Conservation (phyloP, 2,329 filamentous ascomycete genomes). For the Hypoxylon sp. region DNA sequence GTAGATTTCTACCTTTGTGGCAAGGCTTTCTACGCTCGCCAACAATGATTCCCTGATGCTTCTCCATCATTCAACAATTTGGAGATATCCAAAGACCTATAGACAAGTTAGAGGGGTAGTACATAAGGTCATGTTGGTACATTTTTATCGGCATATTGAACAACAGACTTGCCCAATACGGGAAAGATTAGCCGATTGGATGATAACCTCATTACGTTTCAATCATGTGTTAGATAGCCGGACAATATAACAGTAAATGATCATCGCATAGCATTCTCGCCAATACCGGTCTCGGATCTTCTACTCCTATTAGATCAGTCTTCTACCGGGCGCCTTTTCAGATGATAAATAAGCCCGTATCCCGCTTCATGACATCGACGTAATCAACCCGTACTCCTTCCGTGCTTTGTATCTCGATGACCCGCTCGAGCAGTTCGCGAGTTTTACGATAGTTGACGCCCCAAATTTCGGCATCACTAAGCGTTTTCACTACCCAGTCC, state of each 20-base stretch:
- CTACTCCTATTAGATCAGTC: too few relatives aligned
- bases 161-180: constrained; percentile 17
- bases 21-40: constrained; percentile 1
- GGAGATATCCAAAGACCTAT: background rate
- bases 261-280: too few relatives aligned
- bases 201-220: background rate
- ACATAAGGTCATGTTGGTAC: too few relatives aligned
- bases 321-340: too few relatives aligned
- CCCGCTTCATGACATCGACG: constrained; percentile 33
- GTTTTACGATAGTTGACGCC: constrained; percentile 36
- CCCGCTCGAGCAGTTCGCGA: constrained; percentile 28
- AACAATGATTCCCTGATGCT: constrained; percentile 3
- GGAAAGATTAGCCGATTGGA: constrained; percentile 21
- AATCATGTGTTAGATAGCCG: constrained; percentile 1
- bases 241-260: background rate
- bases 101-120: too few relatives aligned
- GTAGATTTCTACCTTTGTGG: constrained; percentile 3
- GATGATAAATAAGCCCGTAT: constrained; percentile 31
- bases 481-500: constrained; percentile 31
- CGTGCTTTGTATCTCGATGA: constrained; percentile 29
- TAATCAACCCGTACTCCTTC: constrained; percentile 33
- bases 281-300: too few relatives aligned
- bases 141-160: background rate
- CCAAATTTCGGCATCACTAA: constrained; percentile 34
- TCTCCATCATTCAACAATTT: constrained; percentile 17